phyloP scores from a whole-genome alignment of 371 early-diverging fungal species.

The Syncephalastrum racemosum region DNA sequence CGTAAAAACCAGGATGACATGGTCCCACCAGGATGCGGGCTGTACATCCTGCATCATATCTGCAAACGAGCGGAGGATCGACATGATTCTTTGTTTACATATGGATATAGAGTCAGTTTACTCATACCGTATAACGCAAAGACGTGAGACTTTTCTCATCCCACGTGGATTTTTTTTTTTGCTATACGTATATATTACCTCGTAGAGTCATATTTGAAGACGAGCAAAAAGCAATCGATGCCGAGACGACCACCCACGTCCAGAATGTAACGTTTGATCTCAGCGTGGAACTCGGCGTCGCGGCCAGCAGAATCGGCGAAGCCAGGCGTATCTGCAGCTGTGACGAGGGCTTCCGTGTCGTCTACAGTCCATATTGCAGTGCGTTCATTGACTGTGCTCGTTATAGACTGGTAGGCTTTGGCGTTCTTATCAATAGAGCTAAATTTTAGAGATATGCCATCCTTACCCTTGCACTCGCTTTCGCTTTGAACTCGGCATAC shows the following conservation, averaged over 20 bases:
- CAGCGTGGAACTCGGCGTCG: constrained; percentile 39
- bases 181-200: constrained; percentile 19
- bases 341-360: constrained; percentile 38
- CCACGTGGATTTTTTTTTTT: no score
- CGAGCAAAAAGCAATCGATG: constrained; percentile 50
- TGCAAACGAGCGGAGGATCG: constrained; percentile 40
- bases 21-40: constrained; percentile 43
- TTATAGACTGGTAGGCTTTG: constrained; percentile 36
- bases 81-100: constrained; percentile 22
- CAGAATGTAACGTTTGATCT: constrained; percentile 44
- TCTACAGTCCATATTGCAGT: constrained; percentile 49
- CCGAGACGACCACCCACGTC: constrained; percentile 46
- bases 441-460: not conserved
- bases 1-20: constrained; percentile 55
- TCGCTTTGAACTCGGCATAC: constrained; percentile 46
- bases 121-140: not conserved
- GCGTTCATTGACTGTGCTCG: constrained; percentile 48
- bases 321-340: constrained; percentile 56
- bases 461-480: constrained; percentile 44
- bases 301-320: constrained; percentile 52
- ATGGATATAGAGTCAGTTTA: not conserved
- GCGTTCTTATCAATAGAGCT: not conserved
- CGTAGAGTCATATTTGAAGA: constrained; percentile 45
- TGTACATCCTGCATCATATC: constrained; percentile 48
- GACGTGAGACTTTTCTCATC: not conserved